Base-by-base conservation (phyloP, 768 basidiomycete genomes). In the Podaxis sp. region DNA sequence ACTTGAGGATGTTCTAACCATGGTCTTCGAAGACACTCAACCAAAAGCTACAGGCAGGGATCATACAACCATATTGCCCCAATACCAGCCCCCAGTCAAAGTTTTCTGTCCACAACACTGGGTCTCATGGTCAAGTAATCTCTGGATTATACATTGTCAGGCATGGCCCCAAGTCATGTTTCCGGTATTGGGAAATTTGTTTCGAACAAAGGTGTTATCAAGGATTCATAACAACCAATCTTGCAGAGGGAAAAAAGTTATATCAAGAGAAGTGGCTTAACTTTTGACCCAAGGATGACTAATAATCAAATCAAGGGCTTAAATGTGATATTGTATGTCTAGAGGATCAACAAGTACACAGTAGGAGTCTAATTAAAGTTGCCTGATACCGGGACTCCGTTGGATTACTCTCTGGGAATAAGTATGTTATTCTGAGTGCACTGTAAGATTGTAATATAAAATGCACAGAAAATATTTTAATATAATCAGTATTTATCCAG, bases 141-240 rank as follows among this genome's bases (percentile, higher is more conserved):
- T 42, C 39, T 2, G 51, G 39, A 9, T 26, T 61, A 11, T 61
- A 42, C 28, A 0, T 17, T 4, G 33, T 42, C 6, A 52, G 59
- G 36, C 52, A 42, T 7, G 59, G 51, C 3, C 2, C 6, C 7
- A 61, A 53, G 42, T 52, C 59, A 3, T 28, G 12, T 2, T 53
- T 42, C 26, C 54, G 59, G 59, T 61, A 40, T 26, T 61, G 59
- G 59, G 59, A 61, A 11, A 42, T 54, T n/a, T 19, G 53, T 42
- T 3, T 4, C 8, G 8, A 15, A 8, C 7, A 4, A 1, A 7
- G 26, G 9, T 44, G n/a, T 19, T 61, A 52, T 44, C 59, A 36
- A 3, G 36, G 24, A 6, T 40, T 61, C 22, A 3, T 17, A 6
- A 30, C 51, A 5, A 3, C 6, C 6, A 28, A 38, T 3, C 11